Evolutionary conservation across 2,329 filamentous ascomycete genomes (phyloP).

Genomic region (Colletotrichum destructivum): DNA sequence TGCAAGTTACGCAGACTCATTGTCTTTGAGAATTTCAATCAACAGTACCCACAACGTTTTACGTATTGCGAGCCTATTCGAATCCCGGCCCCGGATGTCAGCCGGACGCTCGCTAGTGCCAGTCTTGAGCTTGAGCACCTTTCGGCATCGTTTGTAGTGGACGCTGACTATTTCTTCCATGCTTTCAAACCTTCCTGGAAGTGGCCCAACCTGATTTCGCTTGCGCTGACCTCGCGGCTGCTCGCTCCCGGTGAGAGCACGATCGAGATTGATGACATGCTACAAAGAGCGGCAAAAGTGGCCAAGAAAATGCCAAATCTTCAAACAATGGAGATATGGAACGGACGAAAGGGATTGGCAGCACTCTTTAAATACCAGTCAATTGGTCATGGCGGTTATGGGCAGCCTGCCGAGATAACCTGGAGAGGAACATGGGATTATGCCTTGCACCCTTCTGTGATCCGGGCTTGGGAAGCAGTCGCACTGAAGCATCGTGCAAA

Average conservation of each 20-base stretch:
- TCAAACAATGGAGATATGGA: constrained; percentile 53
- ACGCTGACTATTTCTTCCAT: constrained; percentile 52
- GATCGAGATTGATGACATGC: constrained; percentile 47
- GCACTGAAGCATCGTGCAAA: constrained; percentile 15
- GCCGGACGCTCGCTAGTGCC: constrained; percentile 48
- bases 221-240: constrained; percentile 51
- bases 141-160: constrained; percentile 51
- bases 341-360: constrained; percentile 47
- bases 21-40: constrained; percentile 55
- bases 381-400: constrained; percentile 26
- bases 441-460: constrained; percentile 38
- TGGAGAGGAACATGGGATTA: constrained; percentile 46
- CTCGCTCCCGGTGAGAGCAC: constrained; percentile 45
- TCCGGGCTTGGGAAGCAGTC: constrained; percentile 47
- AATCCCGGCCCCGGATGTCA: constrained; percentile 45
- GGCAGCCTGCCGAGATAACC: constrained; percentile 45
- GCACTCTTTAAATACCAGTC: constrained; percentile 47
- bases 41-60: constrained; percentile 48
- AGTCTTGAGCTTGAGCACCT: constrained; percentile 50
- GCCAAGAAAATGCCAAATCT: constrained; percentile 50
- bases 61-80: constrained; percentile 42
- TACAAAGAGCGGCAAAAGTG: constrained; percentile 47
- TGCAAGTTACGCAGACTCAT: constrained; percentile 48
- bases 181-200: constrained; percentile 45
- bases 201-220: constrained; percentile 51